Evolutionary conservation across 495 filamentous ascomycete species (phyloP), one percentile per base, ranked within the genome.

Genomic region (Neurospora sp.): DNA sequence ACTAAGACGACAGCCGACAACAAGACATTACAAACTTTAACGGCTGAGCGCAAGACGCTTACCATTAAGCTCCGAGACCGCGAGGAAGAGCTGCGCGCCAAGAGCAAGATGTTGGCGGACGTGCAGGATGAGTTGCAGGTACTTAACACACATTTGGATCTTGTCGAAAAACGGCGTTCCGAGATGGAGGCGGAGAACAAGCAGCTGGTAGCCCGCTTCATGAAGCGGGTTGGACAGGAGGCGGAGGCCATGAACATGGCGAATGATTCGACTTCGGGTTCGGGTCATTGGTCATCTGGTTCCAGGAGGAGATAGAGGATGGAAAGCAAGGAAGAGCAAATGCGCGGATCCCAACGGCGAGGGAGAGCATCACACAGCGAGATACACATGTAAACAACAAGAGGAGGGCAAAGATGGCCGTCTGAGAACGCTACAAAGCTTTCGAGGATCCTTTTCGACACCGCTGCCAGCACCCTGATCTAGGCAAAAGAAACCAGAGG

Each of bases 71-170:
- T 96, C 21, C 90, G 86, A 59, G 95, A 97, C 79, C 84, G 92
- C 21, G 93, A 97, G 73, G 93, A 96, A 73, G 95, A 98, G 84
- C 81, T 97, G 21, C 87, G 84, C 73, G 93, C 87, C 31, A 98
- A 98, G 83, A 89, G 87, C 10, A 93, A 93, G 79, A 82, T 96
- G 73, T 83, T 97, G 3, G 91, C 93, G 88, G 89, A 94, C 77
- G 90, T 96, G 73, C 95, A 98, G 81, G 94, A 97, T 81, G 95
- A 98, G 78, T 88, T 96, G 75, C 88, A 94, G 45, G 89, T 93
- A 3, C 82, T 97, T 69, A 93, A 93, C 73, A 87, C 98, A 74
- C 92, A 98, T 81, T 86, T 97, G 4, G 94, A 97, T 77, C 89
- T 97, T 86, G 89, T 91, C 10, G 92, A 95, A 78, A 87, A 94